Base-by-base conservation (phyloP, 2,329 filamentous ascomycete genomes). In the Fusarium luffae region DNA sequence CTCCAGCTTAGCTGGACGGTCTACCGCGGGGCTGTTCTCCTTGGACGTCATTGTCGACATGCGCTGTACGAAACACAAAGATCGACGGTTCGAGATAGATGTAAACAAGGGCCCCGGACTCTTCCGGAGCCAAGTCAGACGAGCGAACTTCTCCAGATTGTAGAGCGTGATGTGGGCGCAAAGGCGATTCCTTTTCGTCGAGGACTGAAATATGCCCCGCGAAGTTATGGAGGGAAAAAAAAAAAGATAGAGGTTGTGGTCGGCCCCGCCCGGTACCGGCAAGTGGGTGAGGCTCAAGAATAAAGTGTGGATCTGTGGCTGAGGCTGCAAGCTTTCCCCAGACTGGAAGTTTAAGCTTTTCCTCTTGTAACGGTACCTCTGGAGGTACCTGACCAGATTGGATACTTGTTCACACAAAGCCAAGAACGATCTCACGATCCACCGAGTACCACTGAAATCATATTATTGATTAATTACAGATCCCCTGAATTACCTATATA, bases 1-100 rank as follows among this genome's bases (percentile, higher is more conserved):
- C 74, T 92, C 89, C 23, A 97, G 83, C 79, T 95, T 97, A 57
- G 76, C 66, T 7, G 72, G 67, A 28, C 70, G 64, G 19, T 74
- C 70, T 32, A 68, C 62, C 12, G 68, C 64, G 49, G 65, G 54
- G 66, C 47, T 68, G 41, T 74, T 57, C 44, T 74, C 61, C 34
- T 68, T 59, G 16, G 60, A 61, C 14, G 75, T 63, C 79, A 81
- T 81, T 32, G 75, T 80, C 51, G 80, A 74, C 47, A 78, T 55
- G 59, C 55, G 59, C 58, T 74, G 66, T 43, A 42, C 49, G 25
- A 51, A 59, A 50, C 51, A 44, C 41, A 43, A 37, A 25, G 55
- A 32, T 43, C 18, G 50, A n/a, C n/a, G 30, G 9, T 42, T 63
- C 40, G 48, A 13, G 46, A 55, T 23, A 40, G 50, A 63, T 59